These are phyloP conservation scores for Trichophyton schoenleinii DNA, from an alignment of 2,329 filamentous ascomycete genomes.

Conservation along the genomic window DNA sequence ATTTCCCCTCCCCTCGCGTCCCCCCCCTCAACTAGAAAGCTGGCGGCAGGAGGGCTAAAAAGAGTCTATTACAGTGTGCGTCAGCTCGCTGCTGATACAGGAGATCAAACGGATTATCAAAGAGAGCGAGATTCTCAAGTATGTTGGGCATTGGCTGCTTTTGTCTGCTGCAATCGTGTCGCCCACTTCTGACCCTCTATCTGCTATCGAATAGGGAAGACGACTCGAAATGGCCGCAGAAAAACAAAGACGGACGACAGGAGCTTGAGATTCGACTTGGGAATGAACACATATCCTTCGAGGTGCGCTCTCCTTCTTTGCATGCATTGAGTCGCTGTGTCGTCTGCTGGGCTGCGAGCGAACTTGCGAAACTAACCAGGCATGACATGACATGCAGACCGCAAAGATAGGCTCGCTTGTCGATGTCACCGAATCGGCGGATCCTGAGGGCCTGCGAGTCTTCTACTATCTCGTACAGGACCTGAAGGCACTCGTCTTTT, in stretches of 20 bases:
- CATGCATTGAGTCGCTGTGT: too few species aligned
- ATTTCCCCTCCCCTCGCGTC: neutral
- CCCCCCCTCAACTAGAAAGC: neutral
- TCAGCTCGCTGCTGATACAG: constrained; percentile 76
- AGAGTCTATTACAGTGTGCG: constrained; percentile 59
- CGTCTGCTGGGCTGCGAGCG: too few species aligned
- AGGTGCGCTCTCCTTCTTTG: constrained; percentile 45
- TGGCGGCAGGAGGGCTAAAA: constrained; percentile 13
- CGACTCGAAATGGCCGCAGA: constrained; percentile 95
- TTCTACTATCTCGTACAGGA: constrained; percentile 99
- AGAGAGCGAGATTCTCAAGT: constrained; percentile 95
- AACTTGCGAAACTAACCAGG: neutral
- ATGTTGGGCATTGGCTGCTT: constrained; percentile 21
- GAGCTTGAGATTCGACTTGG: constrained; percentile 90
- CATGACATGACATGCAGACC: constrained; percentile 45
- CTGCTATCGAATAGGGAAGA: constrained; percentile 60
- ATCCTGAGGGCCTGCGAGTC: constrained; percentile 88
- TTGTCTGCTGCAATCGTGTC: neutral
- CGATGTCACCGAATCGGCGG: constrained; percentile 89
- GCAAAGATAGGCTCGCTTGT: constrained; percentile 96
- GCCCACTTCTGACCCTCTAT: neutral
- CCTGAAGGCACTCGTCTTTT: constrained; percentile 91
- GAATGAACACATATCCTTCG: constrained; percentile 93
- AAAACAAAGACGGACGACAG: constrained; percentile 97
- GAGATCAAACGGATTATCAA: constrained; percentile 98